These are phyloP conservation scores for Diplodia mutila DNA, from an alignment of 2,329 filamentous ascomycete genomes.

Conservation along the genomic window DNA sequence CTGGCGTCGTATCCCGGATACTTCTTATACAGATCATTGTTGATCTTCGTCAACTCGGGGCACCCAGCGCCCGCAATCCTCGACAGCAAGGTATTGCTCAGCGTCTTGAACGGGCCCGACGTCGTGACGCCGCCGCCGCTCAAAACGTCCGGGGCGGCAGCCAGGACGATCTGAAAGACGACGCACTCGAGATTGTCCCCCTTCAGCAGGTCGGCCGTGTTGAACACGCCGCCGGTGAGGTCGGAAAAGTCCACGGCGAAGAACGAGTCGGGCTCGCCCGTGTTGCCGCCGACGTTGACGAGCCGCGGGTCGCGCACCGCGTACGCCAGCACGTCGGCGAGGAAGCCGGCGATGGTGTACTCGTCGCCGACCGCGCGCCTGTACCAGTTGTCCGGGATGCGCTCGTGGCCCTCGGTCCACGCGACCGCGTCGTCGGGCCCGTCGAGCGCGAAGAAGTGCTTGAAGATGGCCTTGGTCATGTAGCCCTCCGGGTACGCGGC, in stretches of 20 bases:
- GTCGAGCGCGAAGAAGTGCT: constrained; percentile 46
- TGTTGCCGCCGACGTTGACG: constrained; percentile 55
- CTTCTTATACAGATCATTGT: constrained; percentile 17
- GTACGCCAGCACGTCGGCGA: constrained; percentile 27
- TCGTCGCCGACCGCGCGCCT: constrained; percentile 47
- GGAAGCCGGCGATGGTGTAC: constrained; percentile 28
- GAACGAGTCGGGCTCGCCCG: constrained; percentile 57
- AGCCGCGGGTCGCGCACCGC: constrained; percentile 17
- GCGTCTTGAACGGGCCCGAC: constrained; percentile 7
- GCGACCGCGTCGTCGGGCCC: too few relatives aligned
- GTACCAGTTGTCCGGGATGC: too few relatives aligned
- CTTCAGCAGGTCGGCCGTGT: constrained; percentile 40
- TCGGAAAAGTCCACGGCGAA: constrained; percentile 50
- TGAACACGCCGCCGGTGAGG: constrained; percentile 48
- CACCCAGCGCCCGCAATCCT: constrained; percentile 20
- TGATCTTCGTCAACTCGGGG: constrained; percentile 8
- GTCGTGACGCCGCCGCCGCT: constrained; percentile 11
- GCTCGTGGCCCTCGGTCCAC: too few relatives aligned
- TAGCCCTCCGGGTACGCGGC: constrained; percentile 40
- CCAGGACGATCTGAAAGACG: constrained; percentile 32
- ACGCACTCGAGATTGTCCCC: constrained; percentile 45
- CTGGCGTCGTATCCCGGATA: constrained; percentile 26
- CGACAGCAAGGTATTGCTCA: constrained; percentile 22
- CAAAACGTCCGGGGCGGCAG: constrained; percentile 24
- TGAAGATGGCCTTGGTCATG: constrained; percentile 42